These are phyloP conservation scores for Asterophora lycoperdoides DNA, from an alignment of 768 basidiomycete genomes.

Conservation along the genomic window DNA sequence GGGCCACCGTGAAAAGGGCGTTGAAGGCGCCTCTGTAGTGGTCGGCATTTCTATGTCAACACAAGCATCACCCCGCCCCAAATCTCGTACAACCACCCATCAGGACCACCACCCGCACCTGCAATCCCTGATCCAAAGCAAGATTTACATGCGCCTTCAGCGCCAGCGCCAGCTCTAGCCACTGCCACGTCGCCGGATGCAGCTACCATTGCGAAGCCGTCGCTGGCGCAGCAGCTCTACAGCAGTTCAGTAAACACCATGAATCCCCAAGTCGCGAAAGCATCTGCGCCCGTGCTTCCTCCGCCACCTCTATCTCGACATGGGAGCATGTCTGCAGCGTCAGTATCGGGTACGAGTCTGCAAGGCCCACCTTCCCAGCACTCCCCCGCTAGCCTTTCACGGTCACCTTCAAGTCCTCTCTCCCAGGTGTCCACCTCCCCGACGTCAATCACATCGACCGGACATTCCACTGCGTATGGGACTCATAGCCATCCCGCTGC, in stretches of 20 bases:
- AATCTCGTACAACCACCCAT: slow-evolving; percentile 32
- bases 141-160: not conserved
- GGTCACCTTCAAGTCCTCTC: not conserved
- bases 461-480: no score
- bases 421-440: not conserved
- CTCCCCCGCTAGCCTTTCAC: slow-evolving; percentile 4
- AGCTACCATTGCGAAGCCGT: not conserved
- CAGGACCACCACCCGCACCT: slow-evolving; percentile 10
- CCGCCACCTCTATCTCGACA: slow-evolving; percentile 11
- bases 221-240: slow-evolving; percentile 41
- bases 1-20: no score
- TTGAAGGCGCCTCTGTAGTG: no score
- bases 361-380: not conserved
- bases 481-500: no score
- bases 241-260: slow-evolving; percentile 30
- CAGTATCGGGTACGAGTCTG: not conserved
- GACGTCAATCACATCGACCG: not conserved
- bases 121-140: slow-evolving; percentile 8
- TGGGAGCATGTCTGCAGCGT: not conserved
- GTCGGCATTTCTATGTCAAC: slow-evolving; percentile 33
- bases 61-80: slow-evolving; percentile 27
- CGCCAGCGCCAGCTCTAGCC: slow-evolving; percentile 3
- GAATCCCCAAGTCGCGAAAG: not conserved
- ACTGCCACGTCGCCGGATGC: not conserved
- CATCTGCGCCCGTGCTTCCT: slow-evolving; percentile 7